These are phyloP conservation scores for Fusarium transvaalense DNA, from an alignment of 2,329 filamentous ascomycete species.

Conservation along the genomic window DNA sequence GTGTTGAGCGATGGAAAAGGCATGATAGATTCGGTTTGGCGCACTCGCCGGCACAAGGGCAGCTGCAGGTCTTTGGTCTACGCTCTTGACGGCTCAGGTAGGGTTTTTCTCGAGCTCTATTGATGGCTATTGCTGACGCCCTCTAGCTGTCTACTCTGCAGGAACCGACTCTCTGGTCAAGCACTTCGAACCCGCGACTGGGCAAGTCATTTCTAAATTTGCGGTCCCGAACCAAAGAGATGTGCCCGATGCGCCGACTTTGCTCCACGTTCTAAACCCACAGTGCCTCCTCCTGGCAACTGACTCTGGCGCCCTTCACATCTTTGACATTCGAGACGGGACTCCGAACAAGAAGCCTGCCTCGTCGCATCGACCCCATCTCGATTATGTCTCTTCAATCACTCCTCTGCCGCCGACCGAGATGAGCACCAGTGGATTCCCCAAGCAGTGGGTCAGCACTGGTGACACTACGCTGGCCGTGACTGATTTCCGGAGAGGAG, in stretches of 20 bases:
- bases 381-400: constrained; percentile 92
- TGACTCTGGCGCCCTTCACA: constrained; percentile 88
- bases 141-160: constrained; percentile 71
- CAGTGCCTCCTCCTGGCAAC: constrained; percentile 90
- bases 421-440: constrained; percentile 86
- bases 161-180: constrained; percentile 71
- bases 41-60: constrained; percentile 90
- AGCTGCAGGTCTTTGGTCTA: constrained; percentile 89
- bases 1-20: constrained; percentile 73
- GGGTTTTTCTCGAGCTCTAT: constrained; percentile 41
- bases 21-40: constrained; percentile 86
- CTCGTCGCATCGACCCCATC: constrained; percentile 87
- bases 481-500: constrained; percentile 87
- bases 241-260: constrained; percentile 77
- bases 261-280: constrained; percentile 86
- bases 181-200: constrained; percentile 68
- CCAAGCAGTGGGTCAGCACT: constrained; percentile 95
- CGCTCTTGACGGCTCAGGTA: constrained; percentile 79
- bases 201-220: constrained; percentile 84
- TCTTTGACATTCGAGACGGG: constrained; percentile 82
- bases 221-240: constrained; percentile 72
- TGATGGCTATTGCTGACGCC: constrained; percentile 4
- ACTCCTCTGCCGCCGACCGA: constrained; percentile 83
- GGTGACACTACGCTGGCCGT: constrained; percentile 92
- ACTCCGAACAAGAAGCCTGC: constrained; percentile 73